Evolutionary conservation across 1,139 yeast genomes (phyloP).

Genomic region (Yamadazyma kanchanaburiensis): DNA sequence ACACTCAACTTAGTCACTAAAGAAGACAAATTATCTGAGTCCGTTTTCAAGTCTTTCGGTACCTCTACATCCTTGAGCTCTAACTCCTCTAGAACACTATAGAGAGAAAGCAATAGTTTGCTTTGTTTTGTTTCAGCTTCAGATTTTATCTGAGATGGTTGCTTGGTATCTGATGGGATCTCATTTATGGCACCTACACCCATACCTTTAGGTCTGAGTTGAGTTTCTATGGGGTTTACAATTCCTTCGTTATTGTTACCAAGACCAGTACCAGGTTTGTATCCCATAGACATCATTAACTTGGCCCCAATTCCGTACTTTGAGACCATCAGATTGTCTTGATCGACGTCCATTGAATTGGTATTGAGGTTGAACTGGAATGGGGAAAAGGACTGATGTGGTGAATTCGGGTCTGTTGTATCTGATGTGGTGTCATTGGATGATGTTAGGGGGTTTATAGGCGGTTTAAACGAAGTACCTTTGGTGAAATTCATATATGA

Average conservation of each 20-base stretch:
- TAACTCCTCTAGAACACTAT: slow-evolving; percentile 23
- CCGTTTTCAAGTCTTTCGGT: slow-evolving; percentile 22
- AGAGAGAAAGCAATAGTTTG: slow-evolving; percentile 13
- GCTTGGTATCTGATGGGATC: background rate
- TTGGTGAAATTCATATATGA: too few relatives aligned
- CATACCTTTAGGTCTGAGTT: slow-evolving; percentile 58
- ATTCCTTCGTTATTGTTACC: slow-evolving; percentile 75
- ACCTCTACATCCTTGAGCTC: slow-evolving; percentile 24
- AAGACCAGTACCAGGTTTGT: slow-evolving; percentile 75
- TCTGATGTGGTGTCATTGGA: too few relatives aligned
- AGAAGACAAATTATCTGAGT: slow-evolving; percentile 10
- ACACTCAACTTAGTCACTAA: slow-evolving; percentile 13
- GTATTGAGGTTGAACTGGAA: background rate
- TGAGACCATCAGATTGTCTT: background rate
- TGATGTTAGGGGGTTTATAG: too few relatives aligned
- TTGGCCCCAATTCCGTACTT: slow-evolving; percentile 84
- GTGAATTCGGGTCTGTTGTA: background rate
- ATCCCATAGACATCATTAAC: slow-evolving; percentile 83
- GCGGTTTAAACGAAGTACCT: too few relatives aligned
- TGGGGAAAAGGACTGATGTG: too few relatives aligned
- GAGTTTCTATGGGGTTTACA: slow-evolving; percentile 70
- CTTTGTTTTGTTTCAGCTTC: background rate
- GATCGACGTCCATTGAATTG: background rate
- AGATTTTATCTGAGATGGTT: background rate
- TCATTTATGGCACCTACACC: slow-evolving; percentile 61